Evolutionary conservation across 805 yeast species (phyloP).

Genomic region (Suhomyces faveliae): DNA sequence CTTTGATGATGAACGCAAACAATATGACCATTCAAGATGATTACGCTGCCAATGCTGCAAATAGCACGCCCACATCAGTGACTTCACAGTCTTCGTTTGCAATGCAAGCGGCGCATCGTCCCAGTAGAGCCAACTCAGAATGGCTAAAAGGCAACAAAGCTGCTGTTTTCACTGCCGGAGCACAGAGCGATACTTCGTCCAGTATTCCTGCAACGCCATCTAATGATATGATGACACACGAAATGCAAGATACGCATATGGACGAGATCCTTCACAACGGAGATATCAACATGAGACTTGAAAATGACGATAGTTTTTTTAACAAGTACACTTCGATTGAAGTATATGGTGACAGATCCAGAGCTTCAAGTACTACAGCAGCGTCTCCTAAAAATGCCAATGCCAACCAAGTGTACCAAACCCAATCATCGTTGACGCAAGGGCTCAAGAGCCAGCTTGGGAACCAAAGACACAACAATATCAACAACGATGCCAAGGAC

Average conservation of each 20-base stretch:
- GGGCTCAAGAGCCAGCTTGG: constrained; percentile 13
- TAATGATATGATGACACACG: constrained; percentile 12
- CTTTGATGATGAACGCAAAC: constrained; percentile 5
- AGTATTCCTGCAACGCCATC: constrained; percentile 14
- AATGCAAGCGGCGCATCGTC: constrained; percentile 6
- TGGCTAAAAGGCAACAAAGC: neutral
- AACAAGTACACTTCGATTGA: constrained; percentile 1
- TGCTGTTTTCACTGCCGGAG: neutral
- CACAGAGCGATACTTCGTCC: constrained; percentile 5
- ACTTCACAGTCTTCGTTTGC: constrained; percentile 9
- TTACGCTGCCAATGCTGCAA: neutral
- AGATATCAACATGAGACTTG: neutral
- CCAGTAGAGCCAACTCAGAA: neutral
- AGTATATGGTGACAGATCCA: neutral
- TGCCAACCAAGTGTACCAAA: neutral
- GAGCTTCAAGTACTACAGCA: constrained; percentile 2
- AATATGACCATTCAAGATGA: neutral
- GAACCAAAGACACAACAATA: constrained; percentile 8
- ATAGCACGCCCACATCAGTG: constrained; percentile 11
- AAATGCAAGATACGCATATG: neutral
- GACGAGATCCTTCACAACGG: neutral
- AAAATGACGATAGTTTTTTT: constrained; percentile 11
- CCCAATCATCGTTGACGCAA: constrained; percentile 8
- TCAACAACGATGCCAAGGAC: constrained; percentile 20
- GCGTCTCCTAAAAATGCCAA: constrained; percentile 1